Evolutionary conservation across 345 rosid genomes (phyloP), one percentile per base, ranked within the genome.

Genomic region (Kandelia obovata): DNA sequence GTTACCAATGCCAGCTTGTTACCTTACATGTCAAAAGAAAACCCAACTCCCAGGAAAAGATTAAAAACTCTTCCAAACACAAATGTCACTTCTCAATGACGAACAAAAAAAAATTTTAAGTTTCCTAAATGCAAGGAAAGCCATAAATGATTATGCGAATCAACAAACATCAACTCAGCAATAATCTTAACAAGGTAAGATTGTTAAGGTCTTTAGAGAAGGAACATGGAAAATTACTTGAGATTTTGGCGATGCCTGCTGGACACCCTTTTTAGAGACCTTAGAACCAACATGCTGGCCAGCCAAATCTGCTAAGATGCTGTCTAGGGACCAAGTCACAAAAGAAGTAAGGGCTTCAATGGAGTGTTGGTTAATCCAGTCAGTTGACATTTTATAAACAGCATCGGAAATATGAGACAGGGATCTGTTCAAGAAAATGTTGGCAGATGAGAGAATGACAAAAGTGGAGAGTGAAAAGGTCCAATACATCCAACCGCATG

Each of bases 291-390:
- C 72, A 69, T 82, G 85, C 16, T 84, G 91, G 47, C 73, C 78
- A 30, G 81, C 86, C 59, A 86, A 73, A 75, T 86, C 91, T 37
- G 84, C 66, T 39, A 90, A 80, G 72, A 88, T 85, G 76, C 86
- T 71, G 68, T 86, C 96, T 63, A 86, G 68, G 34, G 83, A 85
- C 96, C 96, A 88, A 62, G 83, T 49, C 10, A 90, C 78, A 76
- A 88, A 88, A 31, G 84, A 69, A 52, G 82, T 78, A 59, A 90
- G 88, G 19, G 93, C 86, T 28, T 86, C 93, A 34, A 75, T 23
- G 10, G 93, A 82, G 15, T 82, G 88, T 58, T 82, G 83, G 75
- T 80, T 88, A 71, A 90, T 80, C 96, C 96, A 90, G 58, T 90
- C 93, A 27, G 77, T 77, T 8, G 96, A 83, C 63, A 90, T 82